phyloP scores from a whole-genome alignment of 345 rosid species.

The Melaleuca quinquenervia region DNA sequence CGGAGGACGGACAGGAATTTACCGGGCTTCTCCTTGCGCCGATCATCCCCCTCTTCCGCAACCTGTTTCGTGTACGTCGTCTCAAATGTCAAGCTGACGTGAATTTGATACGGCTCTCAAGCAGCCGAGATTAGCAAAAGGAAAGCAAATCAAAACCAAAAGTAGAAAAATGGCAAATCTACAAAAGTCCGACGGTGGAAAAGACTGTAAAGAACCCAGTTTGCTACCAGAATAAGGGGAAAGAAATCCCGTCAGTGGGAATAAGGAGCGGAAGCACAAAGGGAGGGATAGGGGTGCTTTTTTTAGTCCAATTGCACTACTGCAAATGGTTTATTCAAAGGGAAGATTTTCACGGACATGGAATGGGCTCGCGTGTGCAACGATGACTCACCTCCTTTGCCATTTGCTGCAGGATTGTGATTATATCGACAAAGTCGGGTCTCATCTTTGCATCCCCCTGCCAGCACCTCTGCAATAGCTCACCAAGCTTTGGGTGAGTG shows the following conservation, averaged over 20 bases:
- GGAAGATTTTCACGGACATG: not conserved
- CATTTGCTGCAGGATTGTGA: conserved; percentile 46
- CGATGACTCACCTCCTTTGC: conserved; percentile 53
- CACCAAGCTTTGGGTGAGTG: conserved; percentile 50
- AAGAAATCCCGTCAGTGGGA: not conserved
- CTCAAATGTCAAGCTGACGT: not conserved
- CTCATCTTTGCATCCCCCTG: conserved; percentile 71
- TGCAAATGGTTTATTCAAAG: not conserved
- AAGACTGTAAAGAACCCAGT: not conserved
- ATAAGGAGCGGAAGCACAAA: not conserved
- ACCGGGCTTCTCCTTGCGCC: conserved; percentile 59
- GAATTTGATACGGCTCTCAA: not conserved
- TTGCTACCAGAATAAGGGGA: not conserved
- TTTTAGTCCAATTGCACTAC: not conserved
- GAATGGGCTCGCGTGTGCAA: not conserved
- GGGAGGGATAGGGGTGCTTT: not conserved
- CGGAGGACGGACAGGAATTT: conserved; percentile 72
- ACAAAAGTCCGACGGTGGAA: not conserved
- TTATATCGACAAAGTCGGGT: conserved; percentile 83
- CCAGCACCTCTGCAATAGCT: conserved; percentile 75
- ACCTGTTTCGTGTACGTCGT: conserved; percentile 29
- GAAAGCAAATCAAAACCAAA: not conserved
- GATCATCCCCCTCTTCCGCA: conserved; percentile 50
- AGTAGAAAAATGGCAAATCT: not conserved
- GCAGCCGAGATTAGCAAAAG: not conserved